Conservation (phyloP, 352 stramenopile genomes). For the Phytophthora constricta region DNA sequence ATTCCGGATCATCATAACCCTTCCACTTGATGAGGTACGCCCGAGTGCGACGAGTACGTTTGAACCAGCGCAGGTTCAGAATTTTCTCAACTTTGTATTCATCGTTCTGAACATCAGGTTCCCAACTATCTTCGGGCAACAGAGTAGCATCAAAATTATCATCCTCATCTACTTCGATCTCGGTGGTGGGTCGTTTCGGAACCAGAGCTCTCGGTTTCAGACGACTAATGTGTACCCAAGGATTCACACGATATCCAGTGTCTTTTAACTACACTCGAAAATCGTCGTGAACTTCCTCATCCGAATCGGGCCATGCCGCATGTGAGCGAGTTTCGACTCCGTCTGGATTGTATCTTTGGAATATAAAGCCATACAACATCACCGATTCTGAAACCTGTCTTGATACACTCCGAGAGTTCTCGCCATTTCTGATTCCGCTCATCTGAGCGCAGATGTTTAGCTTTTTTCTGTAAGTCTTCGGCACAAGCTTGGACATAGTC, state of each 20-base stretch:
- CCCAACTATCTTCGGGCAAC: not conserved
- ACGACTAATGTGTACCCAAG: not conserved
- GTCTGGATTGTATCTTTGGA: not conserved
- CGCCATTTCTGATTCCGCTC: constrained; percentile 10
- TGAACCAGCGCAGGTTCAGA: not conserved
- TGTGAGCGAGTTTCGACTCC: not conserved
- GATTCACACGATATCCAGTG: not conserved
- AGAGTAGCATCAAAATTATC: not conserved
- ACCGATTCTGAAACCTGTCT: not conserved
- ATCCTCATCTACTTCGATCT: not conserved
- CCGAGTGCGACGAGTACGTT: not conserved
- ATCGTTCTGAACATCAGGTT: not conserved
- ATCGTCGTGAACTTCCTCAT: not conserved
- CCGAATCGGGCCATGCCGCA: not conserved
- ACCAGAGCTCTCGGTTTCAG: not conserved
- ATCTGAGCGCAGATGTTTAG: not conserved
- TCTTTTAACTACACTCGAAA: not conserved
- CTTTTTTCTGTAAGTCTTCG: constrained; percentile 12
- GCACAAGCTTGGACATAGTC: constrained; percentile 3
- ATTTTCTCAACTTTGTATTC: not conserved
- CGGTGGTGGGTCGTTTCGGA: not conserved
- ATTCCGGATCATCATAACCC: not conserved
- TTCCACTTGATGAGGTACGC: not conserved
- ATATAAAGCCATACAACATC: constrained; percentile 15
- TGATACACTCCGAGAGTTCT: constrained; percentile 9